Conservation (phyloP, 2,329 filamentous ascomycete species). For the Exophiala oligosperma region DNA sequence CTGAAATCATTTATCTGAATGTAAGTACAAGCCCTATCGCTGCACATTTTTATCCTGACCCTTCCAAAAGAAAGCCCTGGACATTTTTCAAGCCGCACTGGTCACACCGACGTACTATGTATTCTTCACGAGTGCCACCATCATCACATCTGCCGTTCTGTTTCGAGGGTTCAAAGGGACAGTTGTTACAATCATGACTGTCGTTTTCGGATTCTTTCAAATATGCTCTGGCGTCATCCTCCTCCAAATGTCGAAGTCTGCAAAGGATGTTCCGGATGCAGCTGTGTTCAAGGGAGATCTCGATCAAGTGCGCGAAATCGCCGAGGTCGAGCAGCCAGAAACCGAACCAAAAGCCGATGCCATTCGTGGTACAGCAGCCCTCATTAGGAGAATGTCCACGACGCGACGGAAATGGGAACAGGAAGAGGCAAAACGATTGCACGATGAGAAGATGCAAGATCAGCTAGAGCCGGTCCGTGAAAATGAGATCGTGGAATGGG, state of each 20-base stretch:
- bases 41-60: neutral
- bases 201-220: constrained; percentile 88
- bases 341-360: constrained; percentile 94
- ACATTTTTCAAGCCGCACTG: constrained; percentile 92
- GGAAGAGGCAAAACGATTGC: constrained; percentile 74
- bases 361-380: constrained; percentile 85
- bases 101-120: constrained; percentile 99
- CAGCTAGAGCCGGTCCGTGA: constrained; percentile 74
- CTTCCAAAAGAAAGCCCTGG: constrained; percentile 84
- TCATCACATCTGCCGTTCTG: constrained; percentile 87
- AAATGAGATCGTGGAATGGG: constrained; percentile 83
- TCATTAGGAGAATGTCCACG: constrained; percentile 78
- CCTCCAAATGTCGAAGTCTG: constrained; percentile 94
- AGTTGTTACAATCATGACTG: constrained; percentile 74
- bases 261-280: constrained; percentile 93
- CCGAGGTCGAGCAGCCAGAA: constrained; percentile 93
- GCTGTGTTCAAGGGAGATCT: constrained; percentile 91
- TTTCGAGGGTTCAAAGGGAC: constrained; percentile 94
- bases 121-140: constrained; percentile 94
- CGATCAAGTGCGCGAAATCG: constrained; percentile 92
- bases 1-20: constrained; percentile 94
- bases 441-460: constrained; percentile 73
- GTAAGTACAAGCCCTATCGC: constrained; percentile 60
- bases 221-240: constrained; percentile 93
- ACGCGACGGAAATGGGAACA: constrained; percentile 75